A percentile compares a stretch with the other conserved stretches of the same genome.
phyloP scores from a whole-genome alignment of 129 eudicot species.

The Ambrosia trifida region DNA sequence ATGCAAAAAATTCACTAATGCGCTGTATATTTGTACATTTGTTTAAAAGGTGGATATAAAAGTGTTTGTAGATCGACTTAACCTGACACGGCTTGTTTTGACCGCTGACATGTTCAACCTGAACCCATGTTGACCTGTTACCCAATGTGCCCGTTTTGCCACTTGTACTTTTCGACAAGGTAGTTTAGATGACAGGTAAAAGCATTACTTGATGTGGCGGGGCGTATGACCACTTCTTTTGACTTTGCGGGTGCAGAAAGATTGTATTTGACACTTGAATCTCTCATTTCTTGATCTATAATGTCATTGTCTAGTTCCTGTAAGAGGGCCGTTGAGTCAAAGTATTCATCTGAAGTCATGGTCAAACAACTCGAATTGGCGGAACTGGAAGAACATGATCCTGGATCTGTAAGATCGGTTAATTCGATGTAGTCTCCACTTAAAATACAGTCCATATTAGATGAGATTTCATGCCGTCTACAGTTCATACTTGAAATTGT shows the following conservation, averaged over 20 bases:
- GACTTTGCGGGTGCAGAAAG: slow-evolving; percentile 33
- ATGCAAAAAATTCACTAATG: too few relatives aligned
- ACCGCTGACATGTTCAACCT: neutral
- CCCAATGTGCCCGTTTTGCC: neutral
- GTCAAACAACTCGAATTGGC: slow-evolving; percentile 58
- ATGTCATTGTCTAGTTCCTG: slow-evolving; percentile 39
- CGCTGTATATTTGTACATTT: neutral
- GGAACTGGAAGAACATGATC: slow-evolving; percentile 52
- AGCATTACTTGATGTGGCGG: slow-evolving; percentile 27
- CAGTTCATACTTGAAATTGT: neutral
- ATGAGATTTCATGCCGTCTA: slow-evolving; percentile 11
- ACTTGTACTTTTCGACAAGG: neutral
- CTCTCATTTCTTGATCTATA: slow-evolving; percentile 24
- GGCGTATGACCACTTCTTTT: slow-evolving; percentile 43
- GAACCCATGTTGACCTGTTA: neutral
- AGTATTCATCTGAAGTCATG: slow-evolving; percentile 58
- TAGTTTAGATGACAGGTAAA: neutral
- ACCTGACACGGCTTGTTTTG: neutral
- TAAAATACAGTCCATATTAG: slow-evolving; percentile 39
- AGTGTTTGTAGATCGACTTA: neutral
- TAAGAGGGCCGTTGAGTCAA: slow-evolving; percentile 53
- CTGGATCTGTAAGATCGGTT: slow-evolving; percentile 54
- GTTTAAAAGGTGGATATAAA: neutral
- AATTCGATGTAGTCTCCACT: slow-evolving; percentile 65
- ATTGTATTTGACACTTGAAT: slow-evolving; percentile 33